Evolutionary conservation across 331 rosid species (phyloP), one percentile per base, ranked within the genome.

Genomic region (Phaseolus coccineus): DNA sequence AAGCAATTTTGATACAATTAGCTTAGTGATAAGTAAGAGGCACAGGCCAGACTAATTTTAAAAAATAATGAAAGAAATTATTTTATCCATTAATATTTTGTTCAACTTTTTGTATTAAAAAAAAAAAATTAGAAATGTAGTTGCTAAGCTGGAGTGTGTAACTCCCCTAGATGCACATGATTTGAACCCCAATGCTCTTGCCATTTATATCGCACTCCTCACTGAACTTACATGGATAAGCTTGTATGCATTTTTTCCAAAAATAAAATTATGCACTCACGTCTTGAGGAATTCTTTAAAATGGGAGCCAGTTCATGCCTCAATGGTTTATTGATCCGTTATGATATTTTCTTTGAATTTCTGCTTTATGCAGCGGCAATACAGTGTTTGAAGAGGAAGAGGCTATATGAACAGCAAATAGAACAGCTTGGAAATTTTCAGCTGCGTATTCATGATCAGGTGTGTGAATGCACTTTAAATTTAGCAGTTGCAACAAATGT

Each of bases 371-470:
- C 85, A 96, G 99, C 96, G 68, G 99, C 98, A n/a, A 96, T 96
- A 76, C 99, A 96, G 77, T 93, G 98, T 79, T 87, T 96, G 84
- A 96, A 96, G 91, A 91, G 96, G 90, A 96, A 96, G 89, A 90
- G 87, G 83, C 85, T 96, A 16, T 96, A 96, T 59, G 99, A 96
- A 79, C 97, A 96, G 77, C 99, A 96, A 89, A 76, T 96, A 82
- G 99, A 96, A 88, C 98, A 93, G 88, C 99, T 96, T 68, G 99
- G 96, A 44, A 96, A 96, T 85, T 96, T 96, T 86, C 99, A 96
- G 80, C 76, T 96, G 91, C 98, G 99, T 11, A 88, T 96, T 53
- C 99, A 96, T 72, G 99, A 96, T 74, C 99, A 96, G 97, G 99
- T 96, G 47, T 96, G 47, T 61, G 63, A 64, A 63, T 82, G 65